Evolutionary conservation across 1,284 basidiomycete species (phyloP), one percentile per base, ranked within the genome.

Genomic region (Cryptococcus sp.): DNA sequence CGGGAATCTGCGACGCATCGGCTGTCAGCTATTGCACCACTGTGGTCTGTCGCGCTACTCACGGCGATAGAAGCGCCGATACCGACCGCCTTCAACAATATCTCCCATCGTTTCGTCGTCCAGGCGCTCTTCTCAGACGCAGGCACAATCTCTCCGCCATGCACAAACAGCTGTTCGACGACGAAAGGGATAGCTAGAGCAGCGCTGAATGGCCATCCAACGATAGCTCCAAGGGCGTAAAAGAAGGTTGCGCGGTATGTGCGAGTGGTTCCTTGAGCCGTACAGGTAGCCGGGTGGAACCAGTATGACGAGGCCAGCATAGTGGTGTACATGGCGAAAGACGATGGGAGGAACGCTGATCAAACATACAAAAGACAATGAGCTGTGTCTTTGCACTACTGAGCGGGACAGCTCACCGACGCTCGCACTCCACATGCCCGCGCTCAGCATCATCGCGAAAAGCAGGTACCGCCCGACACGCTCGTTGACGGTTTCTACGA

Each of bases 131-230:
- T 58, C 17, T 78, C 81, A 35, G 82, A 78, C 0, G 85, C 76
- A 1, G 83, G 75, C n/a, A 91, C 85, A 46, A 82, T 81, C 71
- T 94, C 91, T 6, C 84, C 85, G 15, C 89, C 88, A 49, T 82
- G 84, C 15, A 96, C 71, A 71, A 93, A 88, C 17, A 98, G 81
- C 76, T 98, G 92, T 75, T 99, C 96, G 56, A 92, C 74, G 3
- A 96, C 86, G 69, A 95, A 96, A 0, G 96, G 96, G 15, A 95
- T 76, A 0, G 91, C 86, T 5, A 98, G 82, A 0, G 91, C 86
- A 3, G 93, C 83, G 11, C 90, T 84, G 75, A 98, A 99, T 1
- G 96, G 96, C 96, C 96, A 99, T 17, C 95, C 96, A 39, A 95
- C 83, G 50, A 99, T 85, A 2, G 88, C 91, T 3, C 92, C 94